Evolutionary conservation across 805 yeast genomes (phyloP), one percentile per base, ranked within the genome.

Genomic region (Suhomyces faveliae): DNA sequence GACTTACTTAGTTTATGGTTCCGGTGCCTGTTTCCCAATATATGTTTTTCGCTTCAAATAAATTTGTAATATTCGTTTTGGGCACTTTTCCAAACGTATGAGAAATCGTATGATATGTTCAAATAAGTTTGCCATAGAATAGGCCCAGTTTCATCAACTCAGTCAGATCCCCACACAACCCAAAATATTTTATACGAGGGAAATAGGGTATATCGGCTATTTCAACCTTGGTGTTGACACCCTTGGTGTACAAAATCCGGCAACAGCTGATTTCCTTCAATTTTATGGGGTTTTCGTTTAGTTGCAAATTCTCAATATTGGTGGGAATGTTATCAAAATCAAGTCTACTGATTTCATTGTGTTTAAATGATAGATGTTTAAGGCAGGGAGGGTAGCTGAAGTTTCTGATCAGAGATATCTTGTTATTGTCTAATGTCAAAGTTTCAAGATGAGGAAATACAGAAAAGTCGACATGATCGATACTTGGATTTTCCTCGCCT

Each of bases 71-170:
- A 7, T 24, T 24, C 10, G 27, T 24, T 24, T 24, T 7, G 27
- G 10, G 10, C 10, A 24, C 27, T 24, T 24, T 24, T 24, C 10
- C 6, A 24, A 7, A 24, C 10, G n/a, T n/a, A n/a, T n/a, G n/a
- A n/a, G n/a, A n/a, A n/a, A n/a, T n/a, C n/a, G n/a, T n/a, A n/a
- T n/a, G n/a, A n/a, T n/a, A n/a, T n/a, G n/a, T 9, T 24, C 6
- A 27, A 10, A 17, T 9, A 3, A 17, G 2, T 23, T 41, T 41
- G 11, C 44, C 48, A 21, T 27, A 48, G 29, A 27, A 40, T 8
- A 40, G 3, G 4, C 53, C 53, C 51, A 44, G 51, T 20, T 24
- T 43, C 46, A 50, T 44, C 20, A 50, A n/a, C 15, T 50, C 48
- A 9, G 51, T 50, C 30, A 43, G 47, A 35, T 50, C 51, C 6